Base-by-base conservation (phyloP, 371 early-diverging fungal genomes). In the Lichtheimia ornata region DNA sequence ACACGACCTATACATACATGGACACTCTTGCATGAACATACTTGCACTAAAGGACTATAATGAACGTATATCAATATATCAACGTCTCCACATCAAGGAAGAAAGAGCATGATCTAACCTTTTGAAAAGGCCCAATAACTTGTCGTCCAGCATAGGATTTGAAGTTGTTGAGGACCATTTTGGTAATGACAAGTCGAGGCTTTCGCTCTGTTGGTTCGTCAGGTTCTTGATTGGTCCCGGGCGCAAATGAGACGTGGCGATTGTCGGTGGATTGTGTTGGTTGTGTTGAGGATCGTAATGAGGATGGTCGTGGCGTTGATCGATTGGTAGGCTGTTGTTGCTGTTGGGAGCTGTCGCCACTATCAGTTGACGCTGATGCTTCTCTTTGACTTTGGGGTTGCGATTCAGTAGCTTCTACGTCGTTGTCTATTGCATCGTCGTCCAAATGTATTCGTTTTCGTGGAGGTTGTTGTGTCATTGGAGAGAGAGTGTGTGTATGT, bases 51-150 rank as follows among this genome's bases (percentile, higher is more conserved):
- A 81, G 18, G 81, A 81, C 81, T 81, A 35, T 5, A 35, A 35
- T 35, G 9, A 35, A 9, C 11, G 9, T 22, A 35, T 35, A 28
- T 11, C 35, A 35, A 11, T 35, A 35, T 11, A 35, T 35, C 11
- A 2, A 2, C 11, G 1, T 11, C 35, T 35, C 35, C 11, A 11
- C 9, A 2, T 9, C 35, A 11, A 28, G 28, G 7, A 28, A 28
- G 5, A 28, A 35, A 35, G 35, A 35, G 2, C 2, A 35, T 11
- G 11, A 6, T 9, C 65, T 40, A 84, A 93, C 95, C 82, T 96
- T 94, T 74, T 98, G 97, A 71, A 97, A 98, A n/a, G 98, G 98
- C 0, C 99, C 99, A 59, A 99, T 93, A 22, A 90, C 91, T 62
- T 95, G 91, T 25, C 85, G 74, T 0, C 97, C 98, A 30, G 93